Percentiles rank a stretch among this genome's conserved stretches.
These are phyloP conservation scores for Zopfia rhizophila DNA, from an alignment of 2,329 filamentous ascomycete genomes.

Conservation along the genomic window DNA sequence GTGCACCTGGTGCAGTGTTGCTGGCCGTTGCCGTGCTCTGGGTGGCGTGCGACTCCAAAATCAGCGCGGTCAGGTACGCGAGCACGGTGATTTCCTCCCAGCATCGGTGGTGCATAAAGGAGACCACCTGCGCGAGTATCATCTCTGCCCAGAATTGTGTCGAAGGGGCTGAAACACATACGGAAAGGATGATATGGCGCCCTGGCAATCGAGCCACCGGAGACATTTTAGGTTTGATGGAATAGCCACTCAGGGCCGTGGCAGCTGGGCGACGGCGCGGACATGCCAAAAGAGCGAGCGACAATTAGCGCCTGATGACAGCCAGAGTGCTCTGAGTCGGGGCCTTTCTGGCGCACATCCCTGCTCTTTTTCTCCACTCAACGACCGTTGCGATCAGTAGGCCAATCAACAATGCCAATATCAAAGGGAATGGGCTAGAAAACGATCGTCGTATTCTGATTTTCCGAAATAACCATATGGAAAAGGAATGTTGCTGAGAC, in stretches of 20 bases:
- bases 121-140: conserved; percentile 28
- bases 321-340: conserved; percentile 45
- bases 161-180: conserved; percentile 48
- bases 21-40: conserved; percentile 43
- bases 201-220: conserved; percentile 43
- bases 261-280: conserved; percentile 3
- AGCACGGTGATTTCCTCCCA: conserved; percentile 39
- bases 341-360: conserved; percentile 36
- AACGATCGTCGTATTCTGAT: conserved; percentile 52
- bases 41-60: conserved; percentile 36
- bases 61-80: conserved; percentile 44
- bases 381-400: conserved; percentile 38
- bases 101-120: conserved; percentile 48
- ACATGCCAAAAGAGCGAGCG: conserved; percentile 29
- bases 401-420: conserved; percentile 42
- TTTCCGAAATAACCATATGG: conserved; percentile 50
- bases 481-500: conserved; percentile 45
- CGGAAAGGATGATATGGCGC: conserved; percentile 42
- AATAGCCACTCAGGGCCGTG: conserved; percentile 44
- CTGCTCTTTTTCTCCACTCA: conserved; percentile 47
- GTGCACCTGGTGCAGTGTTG: conserved; percentile 31
- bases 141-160: conserved; percentile 29
- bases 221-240: conserved; percentile 47
- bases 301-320: conserved; percentile 49
- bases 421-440: conserved; percentile 40